Base-by-base conservation (phyloP, 257 asterid species). In the Nicotiana otophora region DNA sequence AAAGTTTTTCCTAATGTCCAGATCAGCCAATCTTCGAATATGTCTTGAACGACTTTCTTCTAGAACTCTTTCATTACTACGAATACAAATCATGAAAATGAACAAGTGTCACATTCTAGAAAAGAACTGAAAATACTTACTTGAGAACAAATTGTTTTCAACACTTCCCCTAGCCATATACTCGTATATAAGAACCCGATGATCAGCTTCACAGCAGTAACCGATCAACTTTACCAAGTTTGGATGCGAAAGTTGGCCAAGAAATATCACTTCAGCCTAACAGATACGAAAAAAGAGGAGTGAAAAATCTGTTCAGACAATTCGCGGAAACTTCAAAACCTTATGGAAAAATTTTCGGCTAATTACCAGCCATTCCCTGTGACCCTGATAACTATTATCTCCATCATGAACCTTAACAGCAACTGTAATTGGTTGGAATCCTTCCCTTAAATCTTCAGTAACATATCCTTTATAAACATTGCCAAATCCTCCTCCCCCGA, bases 401-500 rank as follows among this genome's bases (percentile, higher is more conserved):
- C 98, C 97, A 57, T 92, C 95, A 79, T 96, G 99, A 87, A 96
- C 98, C 89, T 96, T 96, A 75, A 92, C 97, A 77, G 98, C 98
- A 17, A 96, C 99, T 0, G 96, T 84, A 84, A 81, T 83, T 14
- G 93, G 82, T 54, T 90, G 83, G 31, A 88, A 82, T 36, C 91
- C 96, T 20, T 86, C 80, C 79, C 82, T 86, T 55, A 86, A 68
- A 54, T 89, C 94, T 55, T 88, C 91, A 6, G 91, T 70, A 82
- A 94, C 75, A 84, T 84, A 90, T 10, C 99, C 99, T 87, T 96
- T 96, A 84, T 92, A 96, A 31, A 96, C 99, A 46, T 82, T 94
- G 72, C 99, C 99, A 67, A 96, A 96, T 82, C 99, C 99, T 77
- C 99, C 99, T 54, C 96, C 97, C 8, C 99, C 99, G 84, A 96